Evolutionary conservation across 2,329 filamentous ascomycete species (phyloP), one percentile per base, ranked within the genome.

Genomic region (Colletotrichum tanaceti): DNA sequence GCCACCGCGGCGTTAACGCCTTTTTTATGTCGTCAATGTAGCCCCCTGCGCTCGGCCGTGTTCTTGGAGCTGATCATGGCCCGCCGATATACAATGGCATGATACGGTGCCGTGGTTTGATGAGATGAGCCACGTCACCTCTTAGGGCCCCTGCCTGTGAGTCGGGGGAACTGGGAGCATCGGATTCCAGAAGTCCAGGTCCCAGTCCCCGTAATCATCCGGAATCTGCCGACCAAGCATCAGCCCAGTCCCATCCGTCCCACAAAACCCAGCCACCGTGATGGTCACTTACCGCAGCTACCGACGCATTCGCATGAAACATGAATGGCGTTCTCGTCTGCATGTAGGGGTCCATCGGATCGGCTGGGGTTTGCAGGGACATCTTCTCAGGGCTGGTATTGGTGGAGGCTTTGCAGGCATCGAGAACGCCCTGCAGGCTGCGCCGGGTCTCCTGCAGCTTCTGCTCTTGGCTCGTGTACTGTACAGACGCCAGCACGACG

Each of bases 401-500:
- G 35, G 83, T 79, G 24, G 82, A 79, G 61, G 81, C 79, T 60
- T 84, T 72, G 52, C 83, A 84, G 4, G 78, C 77, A 11, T 85
- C 82, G 13, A 86, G 71, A n/a, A 84, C 78, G 4, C 75, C 71
- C 62, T 80, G 79, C 14, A 86, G 74, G 0, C 79, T 81, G 18
- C 75, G 76, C 18, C 79, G 78, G 52, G 84, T 81, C 20, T 82
- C 80, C 18, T 84, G 80, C 6, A 77, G 71, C 52, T 79, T 80
- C 54, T 81, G 77, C 47, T 85, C 82, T 0, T 76, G 73, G 6
- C 73, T 79, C 5, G 74, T 75, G n/a, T 74, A 74, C 63, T 79
- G 79, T 38, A 84, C 84, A 11, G 80, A 82, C 67, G 83, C 77
- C 57, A 86, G 75, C 35, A 85, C 84, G 1, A 85, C 77, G 3